These are phyloP conservation scores for Saturnispora halmiae DNA, from an alignment of 805 yeast genomes.

Conservation along the genomic window DNA sequence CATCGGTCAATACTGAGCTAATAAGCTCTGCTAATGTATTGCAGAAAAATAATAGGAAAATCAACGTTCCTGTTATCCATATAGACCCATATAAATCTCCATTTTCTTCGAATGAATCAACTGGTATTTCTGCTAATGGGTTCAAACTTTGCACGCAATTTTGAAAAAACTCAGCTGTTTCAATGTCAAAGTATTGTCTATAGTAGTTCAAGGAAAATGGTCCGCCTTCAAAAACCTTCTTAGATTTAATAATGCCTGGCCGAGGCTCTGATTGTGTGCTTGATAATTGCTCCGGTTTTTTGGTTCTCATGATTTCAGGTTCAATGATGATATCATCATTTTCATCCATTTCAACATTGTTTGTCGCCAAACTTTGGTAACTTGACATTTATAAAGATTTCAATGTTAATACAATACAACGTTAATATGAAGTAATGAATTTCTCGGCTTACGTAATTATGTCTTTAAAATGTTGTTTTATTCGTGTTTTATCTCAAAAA, in stretches of 20 bases:
- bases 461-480: neutral
- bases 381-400: conserved; percentile 2
- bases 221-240: conserved; percentile 33
- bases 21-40: conserved; percentile 60
- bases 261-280: too few species aligned
- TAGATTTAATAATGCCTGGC: conserved; percentile 5
- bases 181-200: conserved; percentile 59
- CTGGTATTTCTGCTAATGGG: conserved; percentile 34
- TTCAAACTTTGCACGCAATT: conserved; percentile 51
- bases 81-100: conserved; percentile 82
- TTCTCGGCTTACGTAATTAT: neutral
- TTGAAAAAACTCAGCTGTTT: conserved; percentile 48
- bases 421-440: too few species aligned
- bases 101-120: conserved; percentile 31
- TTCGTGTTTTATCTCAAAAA: neutral
- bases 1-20: conserved; percentile 39
- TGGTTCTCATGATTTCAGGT: conserved; percentile 1
- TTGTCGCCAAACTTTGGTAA: neutral
- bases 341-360: conserved; percentile 1
- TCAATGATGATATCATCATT: conserved; percentile 10
- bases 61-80: conserved; percentile 83
- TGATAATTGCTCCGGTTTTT: too few species aligned
- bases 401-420: too few species aligned
- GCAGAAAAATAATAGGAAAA: conserved; percentile 65
- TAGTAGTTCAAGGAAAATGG: conserved; percentile 51